Evolutionary conservation across 495 filamentous ascomycete species (phyloP).

Genomic region (Aspergillus asperescens): DNA sequence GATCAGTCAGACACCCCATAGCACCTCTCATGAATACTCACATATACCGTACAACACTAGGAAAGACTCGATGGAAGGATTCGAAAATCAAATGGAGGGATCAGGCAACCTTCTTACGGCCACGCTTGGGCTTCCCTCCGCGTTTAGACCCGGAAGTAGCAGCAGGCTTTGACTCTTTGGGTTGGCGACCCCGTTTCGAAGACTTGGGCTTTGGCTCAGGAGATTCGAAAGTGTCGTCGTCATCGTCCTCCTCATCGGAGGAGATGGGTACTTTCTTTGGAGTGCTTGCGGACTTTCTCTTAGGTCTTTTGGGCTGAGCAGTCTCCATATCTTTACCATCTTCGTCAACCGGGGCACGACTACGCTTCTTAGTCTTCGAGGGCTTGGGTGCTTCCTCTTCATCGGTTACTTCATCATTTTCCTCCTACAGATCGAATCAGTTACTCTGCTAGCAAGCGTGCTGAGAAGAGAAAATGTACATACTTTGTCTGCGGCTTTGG

Average conservation of each 20-base stretch:
- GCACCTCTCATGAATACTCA: background rate
- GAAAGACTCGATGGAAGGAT: background rate
- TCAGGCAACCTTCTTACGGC: conserved; percentile 24
- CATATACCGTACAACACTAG: background rate
- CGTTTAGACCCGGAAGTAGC: background rate
- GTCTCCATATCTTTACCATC: conserved; percentile 1
- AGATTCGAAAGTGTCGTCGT: background rate
- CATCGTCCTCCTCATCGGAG: background rate
- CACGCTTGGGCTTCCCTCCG: conserved; percentile 25
- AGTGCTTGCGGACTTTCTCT: background rate
- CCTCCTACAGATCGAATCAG: conserved; percentile 13
- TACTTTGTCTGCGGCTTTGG: conserved; percentile 15
- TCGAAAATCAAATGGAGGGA: background rate
- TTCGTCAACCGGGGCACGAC: conserved; percentile 1
- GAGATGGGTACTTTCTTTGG: background rate
- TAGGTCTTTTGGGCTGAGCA: conserved; percentile 2
- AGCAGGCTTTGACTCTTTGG: conserved; percentile 2
- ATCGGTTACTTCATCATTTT: conserved; percentile 28
- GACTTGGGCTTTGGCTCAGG: conserved; percentile 1
- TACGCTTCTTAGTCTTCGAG: conserved; percentile 24
- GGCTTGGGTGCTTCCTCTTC: conserved; percentile 25
- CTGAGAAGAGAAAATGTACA: background rate
- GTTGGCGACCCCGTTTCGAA: background rate
- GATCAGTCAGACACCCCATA: no score
- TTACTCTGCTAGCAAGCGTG: conserved; percentile 11